Conservation (phyloP, 2,329 filamentous ascomycete genomes). For the Verticillium albo-atrum region DNA sequence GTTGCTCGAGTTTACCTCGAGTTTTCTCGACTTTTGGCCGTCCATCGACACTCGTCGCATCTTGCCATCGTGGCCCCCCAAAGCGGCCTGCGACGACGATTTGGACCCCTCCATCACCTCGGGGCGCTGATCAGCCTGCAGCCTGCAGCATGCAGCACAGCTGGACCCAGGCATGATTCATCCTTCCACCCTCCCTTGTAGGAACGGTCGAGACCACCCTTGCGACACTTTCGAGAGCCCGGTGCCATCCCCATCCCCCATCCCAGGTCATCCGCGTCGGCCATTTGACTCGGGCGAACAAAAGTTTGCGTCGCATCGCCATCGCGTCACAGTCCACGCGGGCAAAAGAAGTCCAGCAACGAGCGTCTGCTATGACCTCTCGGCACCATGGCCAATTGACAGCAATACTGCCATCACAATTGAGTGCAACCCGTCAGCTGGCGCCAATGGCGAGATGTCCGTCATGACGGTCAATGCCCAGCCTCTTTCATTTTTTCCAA, state of each 20-base stretch:
- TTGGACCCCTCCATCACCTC: constrained; percentile 1
- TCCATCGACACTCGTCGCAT: constrained; percentile 2
- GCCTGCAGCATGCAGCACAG: background rate
- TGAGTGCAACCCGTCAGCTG: background rate
- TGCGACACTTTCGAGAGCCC: background rate
- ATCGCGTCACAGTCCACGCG: background rate
- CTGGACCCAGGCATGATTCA: background rate
- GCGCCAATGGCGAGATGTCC: background rate
- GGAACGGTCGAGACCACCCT: background rate
- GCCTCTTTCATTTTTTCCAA: background rate
- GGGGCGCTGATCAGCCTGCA: background rate
- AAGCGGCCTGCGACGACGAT: background rate
- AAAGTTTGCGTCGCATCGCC: background rate
- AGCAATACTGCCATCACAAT: background rate
- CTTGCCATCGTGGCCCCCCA: background rate
- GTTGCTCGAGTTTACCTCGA: constrained; percentile 15
- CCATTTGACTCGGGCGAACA: background rate
- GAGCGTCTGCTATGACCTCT: background rate
- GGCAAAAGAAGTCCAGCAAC: background rate
- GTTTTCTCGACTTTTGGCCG: constrained; percentile 7
- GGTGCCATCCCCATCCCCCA: background rate
- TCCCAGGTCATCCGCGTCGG: background rate
- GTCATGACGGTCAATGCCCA: background rate
- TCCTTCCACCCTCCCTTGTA: background rate
- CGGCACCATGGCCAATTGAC: background rate